These are phyloP conservation scores for Calendula officinalis DNA, from an alignment of 129 eudicot genomes.

Conservation along the genomic window DNA sequence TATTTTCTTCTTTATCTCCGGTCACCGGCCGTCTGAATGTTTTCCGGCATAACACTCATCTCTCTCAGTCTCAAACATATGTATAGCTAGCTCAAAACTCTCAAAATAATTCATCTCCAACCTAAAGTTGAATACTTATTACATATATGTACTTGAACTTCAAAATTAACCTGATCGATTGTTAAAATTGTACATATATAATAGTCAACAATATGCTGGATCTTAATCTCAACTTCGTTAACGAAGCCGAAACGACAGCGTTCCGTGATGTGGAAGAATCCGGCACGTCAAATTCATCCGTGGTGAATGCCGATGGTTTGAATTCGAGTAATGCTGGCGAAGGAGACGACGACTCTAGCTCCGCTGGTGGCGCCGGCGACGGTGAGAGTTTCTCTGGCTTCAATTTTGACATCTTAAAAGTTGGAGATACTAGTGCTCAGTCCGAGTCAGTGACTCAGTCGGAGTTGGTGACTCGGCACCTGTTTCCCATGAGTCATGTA, in stretches of 20 bases:
- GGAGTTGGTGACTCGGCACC: slow-evolving; percentile 59
- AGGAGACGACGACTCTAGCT: slow-evolving; percentile 40
- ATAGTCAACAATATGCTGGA: slow-evolving; percentile 47
- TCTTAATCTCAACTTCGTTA: slow-evolving; percentile 51
- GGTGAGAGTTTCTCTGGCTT: slow-evolving; percentile 30
- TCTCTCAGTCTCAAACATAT: neutral
- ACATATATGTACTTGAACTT: neutral
- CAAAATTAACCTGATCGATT: neutral
- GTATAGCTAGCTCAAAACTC: neutral
- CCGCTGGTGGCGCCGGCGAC: slow-evolving; percentile 34
- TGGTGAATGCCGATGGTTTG: slow-evolving; percentile 41
- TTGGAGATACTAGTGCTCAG: slow-evolving; percentile 19
- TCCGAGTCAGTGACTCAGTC: slow-evolving; percentile 26
- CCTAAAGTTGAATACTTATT: neutral
- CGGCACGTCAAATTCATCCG: slow-evolving; percentile 49
- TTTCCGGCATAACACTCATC: slow-evolving; percentile 4
- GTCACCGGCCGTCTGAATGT: neutral
- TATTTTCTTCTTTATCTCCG: neutral
- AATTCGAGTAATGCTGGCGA: slow-evolving; percentile 47
- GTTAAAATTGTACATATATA: neutral
- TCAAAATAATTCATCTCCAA: slow-evolving; percentile 9
- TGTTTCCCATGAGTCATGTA: slow-evolving; percentile 50
- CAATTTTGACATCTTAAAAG: slow-evolving; percentile 49
- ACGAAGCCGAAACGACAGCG: slow-evolving; percentile 22
- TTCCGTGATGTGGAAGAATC: slow-evolving; percentile 46